Evolutionary conservation across 192 early-diverging fungal genomes (phyloP).

Genomic region (Linnemannia hyalina): DNA sequence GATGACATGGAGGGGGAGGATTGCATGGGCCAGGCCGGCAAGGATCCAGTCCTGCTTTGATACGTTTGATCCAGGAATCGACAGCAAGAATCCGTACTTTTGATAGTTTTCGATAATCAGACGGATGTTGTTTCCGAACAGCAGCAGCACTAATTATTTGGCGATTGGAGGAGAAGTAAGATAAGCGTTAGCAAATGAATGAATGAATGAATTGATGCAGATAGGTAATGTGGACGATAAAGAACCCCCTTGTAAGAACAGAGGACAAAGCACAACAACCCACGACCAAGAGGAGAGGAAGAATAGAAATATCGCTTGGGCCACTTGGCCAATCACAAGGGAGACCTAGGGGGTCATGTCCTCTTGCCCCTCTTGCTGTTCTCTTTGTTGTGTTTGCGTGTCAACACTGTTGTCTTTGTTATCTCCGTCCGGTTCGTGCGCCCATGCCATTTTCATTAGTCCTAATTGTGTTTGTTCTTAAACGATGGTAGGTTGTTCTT

Average conservation of each 20-base stretch:
- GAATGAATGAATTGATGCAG: no score
- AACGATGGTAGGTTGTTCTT: no score
- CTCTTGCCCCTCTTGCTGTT: not conserved
- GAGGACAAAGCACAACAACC: not conserved
- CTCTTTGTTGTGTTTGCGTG: not conserved
- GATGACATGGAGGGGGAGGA: conserved; percentile 67
- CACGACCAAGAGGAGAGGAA: not conserved
- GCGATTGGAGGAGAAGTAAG: not conserved
- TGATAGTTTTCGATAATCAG: conserved; percentile 90
- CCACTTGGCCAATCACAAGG: conserved; percentile 5
- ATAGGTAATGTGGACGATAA: no score
- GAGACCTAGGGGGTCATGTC: not conserved
- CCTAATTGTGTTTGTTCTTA: no score
- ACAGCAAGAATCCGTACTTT: conserved; percentile 89
- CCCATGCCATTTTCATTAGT: not conserved
- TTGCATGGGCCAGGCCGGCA: conserved; percentile 61
- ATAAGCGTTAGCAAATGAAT: conserved; percentile 6
- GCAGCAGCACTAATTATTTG: conserved; percentile 70
- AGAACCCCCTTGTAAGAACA: not conserved
- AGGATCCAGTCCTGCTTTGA: conserved; percentile 69
- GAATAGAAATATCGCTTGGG: not conserved
- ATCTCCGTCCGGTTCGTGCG: not conserved
- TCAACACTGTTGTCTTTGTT: not conserved
- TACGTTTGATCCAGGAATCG: conserved; percentile 70
- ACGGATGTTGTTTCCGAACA: conserved; percentile 85